Evolutionary conservation across 768 basidiomycete genomes (phyloP).

Genomic region (Lactarius sanguifluus): DNA sequence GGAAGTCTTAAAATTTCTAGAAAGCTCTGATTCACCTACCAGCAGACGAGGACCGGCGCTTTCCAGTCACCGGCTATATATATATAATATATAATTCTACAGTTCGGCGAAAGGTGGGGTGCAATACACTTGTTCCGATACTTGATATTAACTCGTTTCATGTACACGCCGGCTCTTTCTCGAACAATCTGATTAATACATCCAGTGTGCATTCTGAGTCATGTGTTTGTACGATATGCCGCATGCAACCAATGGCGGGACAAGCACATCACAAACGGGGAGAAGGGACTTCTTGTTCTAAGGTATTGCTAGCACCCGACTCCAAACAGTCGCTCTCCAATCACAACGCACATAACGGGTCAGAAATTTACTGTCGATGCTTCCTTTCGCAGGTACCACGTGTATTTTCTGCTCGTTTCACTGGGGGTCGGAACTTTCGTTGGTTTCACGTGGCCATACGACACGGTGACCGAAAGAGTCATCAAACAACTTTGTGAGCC

Average conservation of each 20-base stretch:
- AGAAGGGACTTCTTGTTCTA: neutral
- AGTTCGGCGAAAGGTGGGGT: neutral
- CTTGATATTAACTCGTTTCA: neutral
- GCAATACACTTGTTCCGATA: neutral
- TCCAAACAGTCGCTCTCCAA: neutral
- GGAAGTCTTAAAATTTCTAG: neutral
- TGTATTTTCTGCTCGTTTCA: neutral
- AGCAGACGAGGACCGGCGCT: neutral
- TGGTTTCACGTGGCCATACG: neutral
- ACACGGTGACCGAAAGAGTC: neutral
- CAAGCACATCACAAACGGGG: neutral
- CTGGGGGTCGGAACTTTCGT: neutral
- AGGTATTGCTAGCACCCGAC: neutral
- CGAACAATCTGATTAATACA: neutral
- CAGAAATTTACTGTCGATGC: neutral
- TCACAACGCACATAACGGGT: neutral
- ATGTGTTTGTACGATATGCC: neutral
- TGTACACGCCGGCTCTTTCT: neutral
- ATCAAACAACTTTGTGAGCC: neutral
- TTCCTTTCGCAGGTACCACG: neutral
- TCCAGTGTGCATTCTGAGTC: neutral
- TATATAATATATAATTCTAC: neutral
- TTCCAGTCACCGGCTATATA: neutral
- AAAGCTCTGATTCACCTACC: neutral
- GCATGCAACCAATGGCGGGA: neutral